A percentile compares a stretch with the other conserved stretches of the same genome.
phyloP scores from a whole-genome alignment of 768 basidiomycete genomes.

The Auricularia sp. region DNA sequence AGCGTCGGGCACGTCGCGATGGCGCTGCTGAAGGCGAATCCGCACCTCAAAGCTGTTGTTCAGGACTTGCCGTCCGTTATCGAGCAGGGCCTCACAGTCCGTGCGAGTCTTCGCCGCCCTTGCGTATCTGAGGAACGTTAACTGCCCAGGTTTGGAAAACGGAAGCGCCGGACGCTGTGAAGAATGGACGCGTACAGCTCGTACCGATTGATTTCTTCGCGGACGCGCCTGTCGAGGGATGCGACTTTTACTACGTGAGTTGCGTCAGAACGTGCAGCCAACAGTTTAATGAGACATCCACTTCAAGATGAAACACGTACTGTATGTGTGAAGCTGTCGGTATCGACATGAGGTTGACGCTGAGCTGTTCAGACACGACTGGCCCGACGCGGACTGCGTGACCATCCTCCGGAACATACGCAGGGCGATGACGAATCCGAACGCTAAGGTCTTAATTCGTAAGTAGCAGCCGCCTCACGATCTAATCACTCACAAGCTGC shows the following conservation, averaged over 20 bases:
- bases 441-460: constrained; percentile 31
- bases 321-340: constrained; percentile 17
- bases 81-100: constrained; percentile 2
- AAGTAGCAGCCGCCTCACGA: constrained; percentile 13
- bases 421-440: constrained; percentile 23
- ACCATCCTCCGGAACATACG: constrained; percentile 28
- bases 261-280: too few species aligned
- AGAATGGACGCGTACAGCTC: constrained; percentile 27
- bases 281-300: too few species aligned
- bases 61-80: constrained; percentile 8
- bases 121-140: too few species aligned
- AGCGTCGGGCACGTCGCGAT: constrained; percentile 7
- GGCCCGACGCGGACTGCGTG: constrained; percentile 28
- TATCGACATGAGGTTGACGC: too few species aligned
- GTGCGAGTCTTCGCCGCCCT: neutral
- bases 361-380: constrained; percentile 28
- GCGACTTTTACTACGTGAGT: constrained; percentile 35
- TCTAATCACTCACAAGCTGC: too few species aligned
- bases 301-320: constrained; percentile 25
- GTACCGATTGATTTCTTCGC: constrained; percentile 30
- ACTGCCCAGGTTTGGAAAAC: constrained; percentile 21
- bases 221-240: constrained; percentile 26
- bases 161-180: constrained; percentile 26
- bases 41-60: constrained; percentile 5
- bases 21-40: constrained; percentile 1